These are phyloP conservation scores for Rhodosporidiobolus odoratus DNA, from an alignment of 768 basidiomycete species.

Conservation along the genomic window DNA sequence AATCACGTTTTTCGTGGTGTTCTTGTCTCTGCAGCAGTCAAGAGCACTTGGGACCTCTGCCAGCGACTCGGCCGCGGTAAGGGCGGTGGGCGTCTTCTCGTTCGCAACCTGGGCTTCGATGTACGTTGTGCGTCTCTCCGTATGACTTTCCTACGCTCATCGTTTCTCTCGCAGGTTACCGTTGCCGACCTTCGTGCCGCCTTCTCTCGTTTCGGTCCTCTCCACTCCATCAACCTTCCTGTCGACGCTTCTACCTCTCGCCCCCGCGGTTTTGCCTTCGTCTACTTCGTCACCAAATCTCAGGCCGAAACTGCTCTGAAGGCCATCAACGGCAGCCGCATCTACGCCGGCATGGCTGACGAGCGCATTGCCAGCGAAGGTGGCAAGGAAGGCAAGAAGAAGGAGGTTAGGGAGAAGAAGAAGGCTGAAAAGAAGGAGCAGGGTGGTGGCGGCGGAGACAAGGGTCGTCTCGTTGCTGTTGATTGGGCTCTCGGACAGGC, in stretches of 20 bases:
- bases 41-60: slow-evolving; percentile 61
- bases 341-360: slow-evolving; percentile 55
- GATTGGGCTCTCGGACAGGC: slow-evolving; percentile 96
- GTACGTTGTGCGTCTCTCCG: slow-evolving; percentile 42
- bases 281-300: slow-evolving; percentile 82
- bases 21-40: slow-evolving; percentile 82
- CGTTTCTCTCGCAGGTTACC: slow-evolving; percentile 53
- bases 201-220: slow-evolving; percentile 81
- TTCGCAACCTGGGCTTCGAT: slow-evolving; percentile 77
- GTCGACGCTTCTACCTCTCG: slow-evolving; percentile 44
- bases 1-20: slow-evolving; percentile 87
- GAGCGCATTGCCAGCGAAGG: slow-evolving; percentile 41
- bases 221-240: slow-evolving; percentile 79
- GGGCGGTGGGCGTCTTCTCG: slow-evolving; percentile 63
- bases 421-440: slow-evolving; percentile 51
- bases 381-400: slow-evolving; percentile 44
- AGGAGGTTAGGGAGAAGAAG: slow-evolving; percentile 52
- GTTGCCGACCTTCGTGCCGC: slow-evolving; percentile 76
- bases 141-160: background rate
- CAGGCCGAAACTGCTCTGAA: slow-evolving; percentile 79
- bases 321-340: slow-evolving; percentile 67
- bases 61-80: slow-evolving; percentile 45
- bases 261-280: slow-evolving; percentile 80
- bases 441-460: slow-evolving; percentile 52
- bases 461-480: slow-evolving; percentile 70